Base-by-base conservation (phyloP, 148 eudicot species). In the Rhododendron kiyosumense region DNA sequence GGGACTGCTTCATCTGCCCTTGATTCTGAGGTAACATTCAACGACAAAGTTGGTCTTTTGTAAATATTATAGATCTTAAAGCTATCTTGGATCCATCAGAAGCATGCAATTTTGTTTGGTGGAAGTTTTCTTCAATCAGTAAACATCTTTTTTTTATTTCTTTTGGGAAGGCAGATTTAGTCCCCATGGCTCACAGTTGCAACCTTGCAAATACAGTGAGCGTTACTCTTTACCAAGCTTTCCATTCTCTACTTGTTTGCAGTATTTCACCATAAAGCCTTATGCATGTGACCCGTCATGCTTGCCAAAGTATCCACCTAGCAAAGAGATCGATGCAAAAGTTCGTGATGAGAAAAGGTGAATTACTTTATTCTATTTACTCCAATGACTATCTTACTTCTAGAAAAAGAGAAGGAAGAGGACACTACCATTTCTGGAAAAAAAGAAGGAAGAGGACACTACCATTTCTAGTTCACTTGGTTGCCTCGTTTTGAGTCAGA, bases 281-380 rank as follows among this genome's bases (percentile, higher is more conserved):
- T 93, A 92, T 79, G 94, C 98, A 65, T 94, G 99, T 78, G 98
- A 96, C 48, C 93, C 96, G 7, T 92, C 97, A 87, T 92, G 92
- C 90, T 85, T 96, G 90, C 98, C 99, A 4, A 95, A 92, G 86
- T 94, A 93, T 89, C 95, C 94, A 36, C 98, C 97, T 3, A 93
- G 88, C 82, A 95, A 96, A 85, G 99, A 96, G 90, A 92, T 95
- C 38, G 97, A 94, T 88, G 96, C 98, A 52, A 96, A 94, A 82
- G 77, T 87, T 81, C 91, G 95, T 22, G 97, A 94, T 38, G 88
- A 88, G 20, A 89, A 83, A 84, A 94, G 99, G 99, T 94, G 88
- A 85, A 43, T 43, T 45, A n/a, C 49, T 26, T 82, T 78, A 67
- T 83, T 77, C 34, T 85, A 38, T 18, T 12, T 78, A 11, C 67